phyloP scores from a whole-genome alignment of 2,329 filamentous ascomycete species.

The Fusarium udum region DNA sequence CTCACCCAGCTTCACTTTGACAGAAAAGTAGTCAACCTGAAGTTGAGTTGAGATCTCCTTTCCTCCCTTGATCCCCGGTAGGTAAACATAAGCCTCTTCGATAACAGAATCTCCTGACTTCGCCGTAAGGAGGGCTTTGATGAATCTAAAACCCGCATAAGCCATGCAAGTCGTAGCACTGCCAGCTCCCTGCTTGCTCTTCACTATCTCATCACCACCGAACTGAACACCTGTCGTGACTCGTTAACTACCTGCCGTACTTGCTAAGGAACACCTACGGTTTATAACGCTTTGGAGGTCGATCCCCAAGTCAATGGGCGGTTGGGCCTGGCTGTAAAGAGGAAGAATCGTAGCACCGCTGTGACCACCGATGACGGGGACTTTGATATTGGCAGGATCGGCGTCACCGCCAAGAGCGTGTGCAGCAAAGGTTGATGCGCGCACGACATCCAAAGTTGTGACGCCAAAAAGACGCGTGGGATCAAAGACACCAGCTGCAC shows the following conservation, averaged over 20 bases:
- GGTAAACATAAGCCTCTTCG: neutral
- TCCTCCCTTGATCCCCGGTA: neutral
- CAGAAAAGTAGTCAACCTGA: neutral
- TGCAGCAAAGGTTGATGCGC: neutral
- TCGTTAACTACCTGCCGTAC: neutral
- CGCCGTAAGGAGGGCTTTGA: neutral
- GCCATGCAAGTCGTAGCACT: neutral
- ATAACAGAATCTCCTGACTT: neutral
- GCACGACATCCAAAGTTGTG: neutral
- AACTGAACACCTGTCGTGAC: neutral
- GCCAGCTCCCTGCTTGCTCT: neutral
- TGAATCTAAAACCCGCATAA: neutral
- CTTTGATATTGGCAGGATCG: neutral
- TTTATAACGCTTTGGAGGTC: neutral
- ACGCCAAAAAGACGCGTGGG: neutral
- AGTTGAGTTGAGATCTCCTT: neutral
- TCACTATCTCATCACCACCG: neutral
- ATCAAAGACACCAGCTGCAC: neutral
- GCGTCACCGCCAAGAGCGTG: neutral
- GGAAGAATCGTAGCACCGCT: neutral
- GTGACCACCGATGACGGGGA: neutral
- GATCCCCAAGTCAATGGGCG: neutral
- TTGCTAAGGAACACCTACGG: neutral
- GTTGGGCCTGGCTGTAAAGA: neutral
- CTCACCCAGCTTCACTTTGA: neutral